Base-by-base conservation (phyloP, 148 eudicot species). In the Cornus controversa region DNA sequence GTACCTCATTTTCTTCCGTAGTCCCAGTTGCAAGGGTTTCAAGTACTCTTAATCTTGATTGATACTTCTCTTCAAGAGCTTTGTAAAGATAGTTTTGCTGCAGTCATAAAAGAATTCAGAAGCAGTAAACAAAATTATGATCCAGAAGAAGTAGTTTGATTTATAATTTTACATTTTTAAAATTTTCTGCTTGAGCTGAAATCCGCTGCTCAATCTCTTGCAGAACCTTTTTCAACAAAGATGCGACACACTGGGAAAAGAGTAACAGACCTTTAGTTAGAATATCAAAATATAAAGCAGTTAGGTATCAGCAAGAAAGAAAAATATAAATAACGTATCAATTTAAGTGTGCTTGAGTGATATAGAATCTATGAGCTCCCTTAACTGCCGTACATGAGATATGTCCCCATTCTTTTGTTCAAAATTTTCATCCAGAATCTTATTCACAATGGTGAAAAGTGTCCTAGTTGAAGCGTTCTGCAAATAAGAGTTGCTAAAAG, bases 1-100 rank as follows among this genome's bases (percentile, higher is more conserved):
- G 24, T 86, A 96, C 99, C 98, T 93, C 90, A 80, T 86, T 88
- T 88, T 96, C 99, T 81, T 88, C 98, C 62, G 90, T 83, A 50
- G 93, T 80, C 57, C 97, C 99, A 67, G 77, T 84, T 45, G 93
- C 91, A 77, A 96, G 98, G 58, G 93, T 89, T 85, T 93, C 95
- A 25, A 96, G 93, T 77, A 87, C 95, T 84, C 80, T 89, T 37
- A 90, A 77, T 84, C 80, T 88, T 76, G 90, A 87, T 75, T 86
- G 93, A 75, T 90, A 92, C 86, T 88, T 91, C 58, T 89, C 93
- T 76, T 93, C 96, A 75, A 93, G 95, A 58, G 84, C 83, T 87
- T 88, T 93, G 85, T 78, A 87, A 67, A 90, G 72, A 84, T 75
- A 81, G 71, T 85, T 96, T 89, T 96, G 98, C 99, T 93, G 92